Percentiles rank a stretch among this genome's conserved stretches.
Conservation (phyloP, 768 basidiomycete species). For the Rossbeevera mucosa region DNA sequence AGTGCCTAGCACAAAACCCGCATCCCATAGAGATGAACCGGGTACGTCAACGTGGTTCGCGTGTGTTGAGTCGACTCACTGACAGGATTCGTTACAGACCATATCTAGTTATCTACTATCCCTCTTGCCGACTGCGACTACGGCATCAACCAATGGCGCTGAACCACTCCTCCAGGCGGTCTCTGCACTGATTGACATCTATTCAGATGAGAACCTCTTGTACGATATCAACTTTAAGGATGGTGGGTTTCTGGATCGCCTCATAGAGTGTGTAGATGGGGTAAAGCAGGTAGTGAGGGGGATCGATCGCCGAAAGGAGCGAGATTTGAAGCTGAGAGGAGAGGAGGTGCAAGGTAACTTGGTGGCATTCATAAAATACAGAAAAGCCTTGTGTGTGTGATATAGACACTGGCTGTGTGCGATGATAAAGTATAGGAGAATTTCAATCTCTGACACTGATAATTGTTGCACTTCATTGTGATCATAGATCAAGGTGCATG, state of each 20-base stretch:
- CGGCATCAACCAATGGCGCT: slow-evolving; percentile 30
- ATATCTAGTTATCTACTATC: slow-evolving; percentile 66
- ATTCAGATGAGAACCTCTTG: slow-evolving; percentile 76
- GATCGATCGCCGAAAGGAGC: slow-evolving; percentile 63
- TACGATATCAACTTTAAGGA: slow-evolving; percentile 81
- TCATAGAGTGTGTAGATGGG: slow-evolving; percentile 57
- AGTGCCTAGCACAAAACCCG: slow-evolving; percentile 73
- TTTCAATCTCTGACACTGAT: too few relatives aligned
- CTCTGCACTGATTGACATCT: slow-evolving; percentile 68
- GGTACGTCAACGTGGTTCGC: slow-evolving; percentile 29
- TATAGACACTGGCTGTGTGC: not conserved
- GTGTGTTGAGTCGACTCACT: not conserved
- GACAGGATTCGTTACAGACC: slow-evolving; percentile 33
- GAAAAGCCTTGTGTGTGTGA: slow-evolving; percentile 41
- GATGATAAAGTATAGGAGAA: too few relatives aligned
- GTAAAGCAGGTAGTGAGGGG: slow-evolving; percentile 58
- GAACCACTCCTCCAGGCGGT: slow-evolving; percentile 74
- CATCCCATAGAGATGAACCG: slow-evolving; percentile 54
- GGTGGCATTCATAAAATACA: slow-evolving; percentile 70
- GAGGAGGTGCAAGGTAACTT: slow-evolving; percentile 78
- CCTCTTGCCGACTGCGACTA: slow-evolving; percentile 43
- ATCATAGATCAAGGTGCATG: too few relatives aligned
- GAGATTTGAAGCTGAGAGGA: slow-evolving; percentile 60
- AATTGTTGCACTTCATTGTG: too few relatives aligned
- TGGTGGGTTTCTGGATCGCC: slow-evolving; percentile 49